These are phyloP conservation scores for Penicillium palitans DNA, from an alignment of 2,329 filamentous ascomycete species.

Conservation along the genomic window DNA sequence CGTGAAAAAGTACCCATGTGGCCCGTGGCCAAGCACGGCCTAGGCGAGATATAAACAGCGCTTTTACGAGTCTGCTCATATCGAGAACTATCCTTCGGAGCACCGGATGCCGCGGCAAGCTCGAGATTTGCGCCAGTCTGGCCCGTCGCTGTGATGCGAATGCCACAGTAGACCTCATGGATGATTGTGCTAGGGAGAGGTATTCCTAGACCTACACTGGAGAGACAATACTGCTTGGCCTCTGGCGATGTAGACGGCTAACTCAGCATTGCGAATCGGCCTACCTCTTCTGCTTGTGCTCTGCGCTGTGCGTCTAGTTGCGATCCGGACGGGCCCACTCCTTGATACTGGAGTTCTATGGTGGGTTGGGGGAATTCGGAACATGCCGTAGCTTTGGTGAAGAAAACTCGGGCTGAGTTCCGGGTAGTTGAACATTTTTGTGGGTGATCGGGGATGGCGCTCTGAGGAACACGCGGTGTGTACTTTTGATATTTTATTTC, in stretches of 20 bases:
- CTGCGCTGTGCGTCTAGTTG: constrained; percentile 29
- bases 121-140: constrained; percentile 43
- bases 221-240: constrained; percentile 50
- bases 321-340: constrained; percentile 27
- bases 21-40: constrained; percentile 52
- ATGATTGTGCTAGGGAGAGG: constrained; percentile 48
- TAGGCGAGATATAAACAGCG: constrained; percentile 48
- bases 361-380: constrained; percentile 18
- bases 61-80: constrained; percentile 48
- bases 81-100: constrained; percentile 47
- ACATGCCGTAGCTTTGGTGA: constrained; percentile 20
- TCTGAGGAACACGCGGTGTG: neutral
- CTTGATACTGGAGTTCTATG: constrained; percentile 23
- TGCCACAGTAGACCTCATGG: constrained; percentile 49
- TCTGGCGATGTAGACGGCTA: constrained; percentile 41
- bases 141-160: constrained; percentile 38
- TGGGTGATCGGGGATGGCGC: neutral
- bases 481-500: neutral
- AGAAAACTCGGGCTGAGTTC: constrained; percentile 20
- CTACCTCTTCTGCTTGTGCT: constrained; percentile 44
- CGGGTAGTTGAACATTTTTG: constrained; percentile 21
- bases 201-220: constrained; percentile 52
- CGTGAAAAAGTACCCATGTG: constrained; percentile 55
- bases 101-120: constrained; percentile 23
- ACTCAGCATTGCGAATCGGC: constrained; percentile 43